These are phyloP conservation scores for Pythium folliculosum DNA, from an alignment of 352 stramenopile species.

Conservation along the genomic window DNA sequence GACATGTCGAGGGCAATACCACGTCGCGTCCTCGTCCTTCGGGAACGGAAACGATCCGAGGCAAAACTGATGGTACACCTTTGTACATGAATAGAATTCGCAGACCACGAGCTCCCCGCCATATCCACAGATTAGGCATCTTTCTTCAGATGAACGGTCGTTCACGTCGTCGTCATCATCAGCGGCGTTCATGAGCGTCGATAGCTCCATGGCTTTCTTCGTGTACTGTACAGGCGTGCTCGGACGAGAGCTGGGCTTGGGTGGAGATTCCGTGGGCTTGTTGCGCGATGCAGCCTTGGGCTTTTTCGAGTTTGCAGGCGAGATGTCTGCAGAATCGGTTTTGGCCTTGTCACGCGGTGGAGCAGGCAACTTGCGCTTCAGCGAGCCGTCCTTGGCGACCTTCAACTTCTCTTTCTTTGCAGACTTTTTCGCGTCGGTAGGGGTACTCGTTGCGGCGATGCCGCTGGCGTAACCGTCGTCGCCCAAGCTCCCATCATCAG, in stretches of 20 bases:
- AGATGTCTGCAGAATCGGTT: slow-evolving; percentile 11
- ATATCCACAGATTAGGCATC: slow-evolving; percentile 79
- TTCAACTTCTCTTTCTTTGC: slow-evolving; percentile 67
- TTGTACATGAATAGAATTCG: slow-evolving; percentile 78
- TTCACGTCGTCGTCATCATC: slow-evolving; percentile 26
- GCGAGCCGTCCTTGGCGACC: slow-evolving; percentile 36
- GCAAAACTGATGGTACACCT: slow-evolving; percentile 89
- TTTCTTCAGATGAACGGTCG: slow-evolving; percentile 60
- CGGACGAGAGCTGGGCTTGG: slow-evolving; percentile 29
- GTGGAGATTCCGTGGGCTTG: slow-evolving; percentile 30
- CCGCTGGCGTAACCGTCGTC: slow-evolving; percentile 12
- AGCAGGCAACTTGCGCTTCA: slow-evolving; percentile 61
- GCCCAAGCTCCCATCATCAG: slow-evolving; percentile 12
- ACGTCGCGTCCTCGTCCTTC: slow-evolving; percentile 78
- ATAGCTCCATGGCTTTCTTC: slow-evolving; percentile 29
- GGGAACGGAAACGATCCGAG: slow-evolving; percentile 77
- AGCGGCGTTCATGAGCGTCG: slow-evolving; percentile 28
- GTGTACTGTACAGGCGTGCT: slow-evolving; percentile 25
- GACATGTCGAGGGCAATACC: slow-evolving; percentile 79
- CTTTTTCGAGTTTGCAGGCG: slow-evolving; percentile 44
- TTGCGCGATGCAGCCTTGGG: slow-evolving; percentile 28
- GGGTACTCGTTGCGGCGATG: background rate
- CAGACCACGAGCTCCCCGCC: slow-evolving; percentile 83
- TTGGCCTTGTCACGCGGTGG: slow-evolving; percentile 40
- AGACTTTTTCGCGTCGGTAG: slow-evolving; percentile 31